These are phyloP conservation scores for Pythium inflatum DNA, from an alignment of 352 stramenopile species.

Conservation along the genomic window DNA sequence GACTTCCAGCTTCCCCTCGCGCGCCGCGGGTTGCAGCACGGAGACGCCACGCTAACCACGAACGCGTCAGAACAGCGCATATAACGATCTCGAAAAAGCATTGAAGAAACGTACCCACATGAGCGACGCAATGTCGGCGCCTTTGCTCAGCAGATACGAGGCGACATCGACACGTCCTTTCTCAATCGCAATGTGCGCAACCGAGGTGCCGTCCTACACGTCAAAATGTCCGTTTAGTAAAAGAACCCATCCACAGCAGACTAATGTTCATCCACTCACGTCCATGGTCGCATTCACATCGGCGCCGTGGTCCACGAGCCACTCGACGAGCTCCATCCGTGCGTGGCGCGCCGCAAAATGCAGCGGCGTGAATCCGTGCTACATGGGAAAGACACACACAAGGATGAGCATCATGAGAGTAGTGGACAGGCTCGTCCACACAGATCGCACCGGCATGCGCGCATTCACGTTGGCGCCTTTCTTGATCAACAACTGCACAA, in stretches of 20 bases:
- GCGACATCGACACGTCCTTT: constrained; percentile 19
- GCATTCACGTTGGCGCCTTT: constrained; percentile 27
- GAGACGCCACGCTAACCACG: constrained; percentile 16
- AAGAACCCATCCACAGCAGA: background rate
- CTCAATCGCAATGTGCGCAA: constrained; percentile 23
- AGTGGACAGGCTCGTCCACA: background rate
- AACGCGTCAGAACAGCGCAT: no score
- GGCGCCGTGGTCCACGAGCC: constrained; percentile 24
- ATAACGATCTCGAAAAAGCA: background rate
- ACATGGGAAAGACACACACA: background rate
- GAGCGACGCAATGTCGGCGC: constrained; percentile 12
- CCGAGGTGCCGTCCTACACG: constrained; percentile 21
- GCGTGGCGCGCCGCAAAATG: constrained; percentile 28
- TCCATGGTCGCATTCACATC: constrained; percentile 24
- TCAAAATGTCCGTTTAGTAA: background rate
- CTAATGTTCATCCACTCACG: background rate
- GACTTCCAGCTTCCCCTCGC: constrained; percentile 15
- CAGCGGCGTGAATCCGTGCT: constrained; percentile 29
- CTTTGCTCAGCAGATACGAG: constrained; percentile 10
- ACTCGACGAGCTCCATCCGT: constrained; percentile 17
- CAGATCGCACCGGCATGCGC: constrained; percentile 18
- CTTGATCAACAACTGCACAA: constrained; percentile 21
- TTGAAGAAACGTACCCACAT: constrained; percentile 16
- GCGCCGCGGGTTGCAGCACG: constrained; percentile 16
- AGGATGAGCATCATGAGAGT: background rate